Evolutionary conservation across 2,329 filamentous ascomycete genomes (phyloP), one percentile per base, ranked within the genome.

Genomic region (Colletotrichum falcatum): DNA sequence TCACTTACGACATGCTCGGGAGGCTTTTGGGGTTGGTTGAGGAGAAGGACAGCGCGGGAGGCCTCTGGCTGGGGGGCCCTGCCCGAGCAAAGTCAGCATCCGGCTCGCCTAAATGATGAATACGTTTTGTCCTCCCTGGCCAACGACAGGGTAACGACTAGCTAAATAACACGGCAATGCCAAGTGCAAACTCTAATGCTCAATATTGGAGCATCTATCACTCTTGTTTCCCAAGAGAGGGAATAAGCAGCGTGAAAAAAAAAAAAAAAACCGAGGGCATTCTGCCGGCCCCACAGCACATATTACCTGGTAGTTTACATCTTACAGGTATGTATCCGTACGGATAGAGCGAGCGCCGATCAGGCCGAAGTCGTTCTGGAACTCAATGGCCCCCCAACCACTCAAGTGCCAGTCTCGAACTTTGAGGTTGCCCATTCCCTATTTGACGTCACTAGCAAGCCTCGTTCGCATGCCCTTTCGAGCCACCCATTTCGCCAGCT

Each of bases 81-180:
- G 60, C 61, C 58, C 69, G 58, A 48, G 55, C 37, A 49, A 44
- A 44, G 33, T 70, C 69, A 54, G 69, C 60, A 64, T 65, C 65
- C 65, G 60, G 69, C 65, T 65, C 59, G 33, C 46, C 42, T 56
- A 63, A 59, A 48, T 49, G 48, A 58, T 62, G 68, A 63, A 58
- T 55, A 28, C n/a, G 37, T 12, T n/a, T 44, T 55, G 30, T 60
- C 44, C n/a, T 46, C n/a, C 44, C 42, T 28, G 59, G 53, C 53
- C 65, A 58, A 30, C 44, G 23, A 44, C n/a, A 30, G 44, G 44
- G 44, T n/a, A 20, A 33, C 7, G 30, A 33, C 30, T 33, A 33
- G n/a, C 35, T 3, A 6, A 16, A 35, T 28, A 16, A 35, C 37
- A 61, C 44, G 14, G 56, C 63, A 18, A 35, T 30, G 48, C 30